These are phyloP conservation scores for Aspergillus tamarii DNA, from an alignment of 2,329 filamentous ascomycete genomes.

Conservation along the genomic window DNA sequence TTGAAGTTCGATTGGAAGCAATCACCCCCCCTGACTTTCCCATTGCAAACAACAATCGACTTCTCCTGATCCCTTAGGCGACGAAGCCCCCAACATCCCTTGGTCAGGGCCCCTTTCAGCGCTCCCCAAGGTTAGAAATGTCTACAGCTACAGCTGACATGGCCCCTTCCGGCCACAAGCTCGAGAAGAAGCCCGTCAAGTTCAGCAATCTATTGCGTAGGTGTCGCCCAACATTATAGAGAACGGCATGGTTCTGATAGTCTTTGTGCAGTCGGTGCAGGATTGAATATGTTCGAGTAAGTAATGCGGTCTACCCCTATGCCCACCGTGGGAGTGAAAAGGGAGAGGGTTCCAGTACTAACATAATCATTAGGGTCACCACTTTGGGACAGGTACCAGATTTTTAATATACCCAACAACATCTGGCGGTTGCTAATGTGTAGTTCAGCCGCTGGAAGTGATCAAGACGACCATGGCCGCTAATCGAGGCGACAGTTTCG, in stretches of 20 bases:
- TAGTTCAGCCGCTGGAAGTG: conserved; percentile 83
- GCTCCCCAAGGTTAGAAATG: conserved; percentile 61
- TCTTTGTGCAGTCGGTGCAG: conserved; percentile 68
- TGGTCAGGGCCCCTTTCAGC: conserved; percentile 88
- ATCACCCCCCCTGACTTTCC: conserved; percentile 9
- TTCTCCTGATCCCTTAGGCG: conserved; percentile 53
- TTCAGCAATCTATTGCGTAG: conserved; percentile 92
- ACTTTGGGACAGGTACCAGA: conserved; percentile 65
- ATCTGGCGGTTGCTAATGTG: neutral
- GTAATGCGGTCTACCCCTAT: conserved; percentile 31
- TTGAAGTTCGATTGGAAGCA: conserved; percentile 12
- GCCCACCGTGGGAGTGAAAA: neutral
- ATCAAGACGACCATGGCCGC: conserved; percentile 99
- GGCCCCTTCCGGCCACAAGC: conserved; percentile 56
- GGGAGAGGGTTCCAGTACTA: conserved; percentile 13
- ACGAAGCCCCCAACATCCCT: conserved; percentile 90
- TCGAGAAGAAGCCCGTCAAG: conserved; percentile 99
- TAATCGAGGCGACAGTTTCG: conserved; percentile 87
- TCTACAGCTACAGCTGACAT: conserved; percentile 52
- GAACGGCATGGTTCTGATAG: conserved; percentile 26
- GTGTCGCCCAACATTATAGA: conserved; percentile 30
- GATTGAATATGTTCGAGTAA: conserved; percentile 93
- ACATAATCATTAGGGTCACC: conserved; percentile 57
- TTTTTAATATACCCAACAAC: neutral
- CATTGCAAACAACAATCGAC: conserved; percentile 9